Base-by-base conservation (phyloP, 129 eudicot genomes). In the Tanacetum coccineum region DNA sequence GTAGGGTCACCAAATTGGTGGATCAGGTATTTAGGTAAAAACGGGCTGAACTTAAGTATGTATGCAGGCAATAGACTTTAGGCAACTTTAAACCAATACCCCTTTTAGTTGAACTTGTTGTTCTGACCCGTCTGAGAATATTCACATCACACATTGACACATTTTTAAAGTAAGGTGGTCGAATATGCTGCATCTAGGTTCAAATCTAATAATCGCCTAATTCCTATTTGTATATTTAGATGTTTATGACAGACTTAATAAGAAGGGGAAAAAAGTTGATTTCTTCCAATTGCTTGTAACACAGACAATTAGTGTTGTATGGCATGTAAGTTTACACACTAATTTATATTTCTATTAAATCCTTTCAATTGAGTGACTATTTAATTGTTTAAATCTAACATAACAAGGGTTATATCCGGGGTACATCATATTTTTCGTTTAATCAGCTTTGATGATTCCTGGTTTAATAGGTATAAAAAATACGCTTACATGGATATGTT, bases 391-490 rank as follows among this genome's bases (percentile, higher is more conserved):
- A 59, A 62, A 44, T 49, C 18, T 70, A 45, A 73, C 36, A 69
- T 70, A 13, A 60, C 95, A 93, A 93, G 98, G 96, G 54, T 70
- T 93, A 28, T 93, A 93, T 79, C 98, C 98, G 32, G 96, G 99
- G 22, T 93, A 93, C 83, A 58, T 93, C 50, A 80, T 93, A 65
- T 89, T 88, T 88, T 93, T 93, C 21, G 90, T 84, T 74, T 96
- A 93, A 59, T 81, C 96, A 28, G 99, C 96, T 59, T 74, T 82
- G 73, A 86, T 88, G 95, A 93, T 93, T 80, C 90, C 90, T 63
- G 99, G 96, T 63, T 93, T 93, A 62, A 84, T 88, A 93, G 92
- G 99, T 93, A 77, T n/a, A n/a, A n/a, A n/a, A n/a, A 2, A 51
- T 72, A 12, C 2, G 22, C 64, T 63, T 73, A 42, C 8, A 11